These are phyloP conservation scores for Typha latifolia DNA, from an alignment of 176 grass and related monocot genomes.

Conservation along the genomic window DNA sequence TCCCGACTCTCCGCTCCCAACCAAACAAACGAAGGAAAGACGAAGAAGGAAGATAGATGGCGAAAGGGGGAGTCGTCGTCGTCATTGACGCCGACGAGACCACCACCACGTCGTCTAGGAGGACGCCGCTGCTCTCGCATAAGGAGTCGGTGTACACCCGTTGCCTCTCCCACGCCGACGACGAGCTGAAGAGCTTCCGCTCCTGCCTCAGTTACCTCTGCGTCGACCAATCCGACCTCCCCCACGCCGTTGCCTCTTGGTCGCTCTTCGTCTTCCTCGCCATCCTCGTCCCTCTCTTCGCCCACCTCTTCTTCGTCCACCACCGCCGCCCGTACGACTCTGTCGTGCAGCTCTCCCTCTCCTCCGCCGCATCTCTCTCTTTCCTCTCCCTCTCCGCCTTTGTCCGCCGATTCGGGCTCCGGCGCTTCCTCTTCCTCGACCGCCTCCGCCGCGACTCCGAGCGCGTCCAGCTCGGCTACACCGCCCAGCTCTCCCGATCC, in stretches of 20 bases:
- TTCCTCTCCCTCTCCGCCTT: slow-evolving; percentile 45
- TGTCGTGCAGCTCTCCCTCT: slow-evolving; percentile 52
- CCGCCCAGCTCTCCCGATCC: slow-evolving; percentile 28
- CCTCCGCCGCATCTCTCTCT: slow-evolving; percentile 30
- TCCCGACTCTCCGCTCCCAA: too few relatives aligned
- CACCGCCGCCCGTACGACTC: slow-evolving; percentile 40
- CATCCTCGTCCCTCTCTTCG: slow-evolving; percentile 12
- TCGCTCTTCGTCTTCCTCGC: slow-evolving; percentile 30
- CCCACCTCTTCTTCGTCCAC: slow-evolving; percentile 14
- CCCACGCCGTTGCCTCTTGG: slow-evolving; percentile 23
- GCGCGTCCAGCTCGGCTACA: slow-evolving; percentile 45
- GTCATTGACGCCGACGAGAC: too few relatives aligned
- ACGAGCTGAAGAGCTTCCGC: slow-evolving; percentile 62
- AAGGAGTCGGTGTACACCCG: slow-evolving; percentile 22
- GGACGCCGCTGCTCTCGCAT: too few relatives aligned
- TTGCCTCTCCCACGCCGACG: slow-evolving; percentile 38
- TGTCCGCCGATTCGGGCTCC: slow-evolving; percentile 36
- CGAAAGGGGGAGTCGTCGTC: too few relatives aligned
- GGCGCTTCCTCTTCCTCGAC: slow-evolving; percentile 71
- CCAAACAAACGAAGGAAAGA: too few relatives aligned
- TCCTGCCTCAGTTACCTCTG: slow-evolving; percentile 66
- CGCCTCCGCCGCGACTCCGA: slow-evolving; percentile 41
- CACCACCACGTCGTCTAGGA: too few relatives aligned
- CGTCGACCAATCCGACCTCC: slow-evolving; percentile 36
- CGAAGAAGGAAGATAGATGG: too few relatives aligned